These are phyloP conservation scores for Botryosphaeria dothidea DNA, from an alignment of 2,329 filamentous ascomycete species.

Conservation along the genomic window DNA sequence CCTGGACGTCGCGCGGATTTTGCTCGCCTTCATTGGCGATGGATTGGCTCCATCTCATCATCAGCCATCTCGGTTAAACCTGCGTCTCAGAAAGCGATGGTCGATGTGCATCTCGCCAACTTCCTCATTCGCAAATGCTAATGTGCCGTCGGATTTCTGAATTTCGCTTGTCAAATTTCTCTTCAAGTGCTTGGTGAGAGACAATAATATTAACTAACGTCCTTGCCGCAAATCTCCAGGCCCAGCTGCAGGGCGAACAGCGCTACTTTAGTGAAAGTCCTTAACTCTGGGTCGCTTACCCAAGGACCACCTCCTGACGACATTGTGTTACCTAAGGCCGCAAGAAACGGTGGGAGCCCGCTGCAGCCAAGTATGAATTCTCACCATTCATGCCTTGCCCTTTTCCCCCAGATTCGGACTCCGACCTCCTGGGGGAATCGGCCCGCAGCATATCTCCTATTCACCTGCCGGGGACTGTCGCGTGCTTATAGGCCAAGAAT, in stretches of 20 bases:
- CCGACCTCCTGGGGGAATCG: background rate
- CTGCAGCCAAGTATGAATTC: too few relatives aligned
- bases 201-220: too few relatives aligned
- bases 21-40: background rate
- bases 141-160: background rate
- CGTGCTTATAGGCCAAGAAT: background rate
- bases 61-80: background rate
- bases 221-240: too few relatives aligned
- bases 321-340: too few relatives aligned
- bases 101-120: background rate
- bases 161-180: background rate
- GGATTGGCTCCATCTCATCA: background rate
- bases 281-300: too few relatives aligned
- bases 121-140: background rate
- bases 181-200: too few relatives aligned
- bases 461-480: background rate
- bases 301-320: background rate
- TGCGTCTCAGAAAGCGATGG: slow-evolving; percentile 7
- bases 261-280: background rate
- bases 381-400: background rate
- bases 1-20: background rate
- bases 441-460: background rate
- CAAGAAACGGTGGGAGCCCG: too few relatives aligned
- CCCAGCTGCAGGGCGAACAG: too few relatives aligned
- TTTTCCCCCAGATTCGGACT: background rate